Base-by-base conservation (phyloP, 306 rosid genomes). In the Gynostemma pentaphyllum region DNA sequence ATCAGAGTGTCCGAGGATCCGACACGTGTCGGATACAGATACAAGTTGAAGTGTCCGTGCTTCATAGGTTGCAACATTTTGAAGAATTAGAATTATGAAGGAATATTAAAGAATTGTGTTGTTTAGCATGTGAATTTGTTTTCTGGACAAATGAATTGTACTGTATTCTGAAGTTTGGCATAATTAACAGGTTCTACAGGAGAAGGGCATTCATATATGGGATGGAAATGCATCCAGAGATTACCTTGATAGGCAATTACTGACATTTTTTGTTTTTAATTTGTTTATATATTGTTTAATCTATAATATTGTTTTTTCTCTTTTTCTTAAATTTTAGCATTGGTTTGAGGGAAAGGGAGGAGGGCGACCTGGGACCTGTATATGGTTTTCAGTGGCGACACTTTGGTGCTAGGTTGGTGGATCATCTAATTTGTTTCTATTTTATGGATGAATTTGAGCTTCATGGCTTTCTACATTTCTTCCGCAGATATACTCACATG, bases 331-430 rank as follows among this genome's bases (percentile, higher is more conserved):
- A 37, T 67, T 68, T 29, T 88, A 92, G 99, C 57, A 76, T 92
- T 67, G 95, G 94, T 72, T 82, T 92, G 83, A 77, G 67, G 60
- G 90, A 83, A 44, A 81, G 92, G 82, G 90, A 86, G 79, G 94
- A 84, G 72, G 97, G 95, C 24, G 99, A 92, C 87, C 80, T 92
- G 66, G 99, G 99, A 66, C 96, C 99, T 29, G 86, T 92, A 41
- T 92, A 92, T 73, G 99, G 99, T 46, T 92, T 92, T 66, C 96
- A 92, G 72, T 88, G 99, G 99, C 88, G 99, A 66, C 95, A 92
- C 74, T 92, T 88, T 64, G 99, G 99, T 65, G 96, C 96, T 27
- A 86, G 83, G 99, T 92, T 73, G 61, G 92, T 78, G 54, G 64
- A 66, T 68, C 51, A 27, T n/a, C n/a, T 2, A 34, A 1, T 39